phyloP scores from a whole-genome alignment of 768 basidiomycete species.

The Neoboletus brunneissimus region DNA sequence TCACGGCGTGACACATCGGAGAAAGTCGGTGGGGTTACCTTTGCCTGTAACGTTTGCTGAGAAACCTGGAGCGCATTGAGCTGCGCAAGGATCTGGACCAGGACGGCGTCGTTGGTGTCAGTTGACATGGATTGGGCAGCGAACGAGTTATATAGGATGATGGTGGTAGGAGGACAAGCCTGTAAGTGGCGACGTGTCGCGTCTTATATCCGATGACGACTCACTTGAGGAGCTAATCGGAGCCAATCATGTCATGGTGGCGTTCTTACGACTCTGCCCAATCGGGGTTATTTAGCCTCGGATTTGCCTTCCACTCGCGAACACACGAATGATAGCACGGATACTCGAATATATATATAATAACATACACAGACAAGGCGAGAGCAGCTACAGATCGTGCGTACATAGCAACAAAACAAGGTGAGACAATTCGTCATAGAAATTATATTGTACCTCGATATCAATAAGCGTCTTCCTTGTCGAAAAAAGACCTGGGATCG shows the following conservation, averaged over 20 bases:
- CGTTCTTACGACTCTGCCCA: not conserved
- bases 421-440: not conserved
- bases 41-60: conserved; percentile 76
- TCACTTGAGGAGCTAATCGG: not conserved
- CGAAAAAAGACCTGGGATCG: conserved; percentile 18
- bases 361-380: not conserved
- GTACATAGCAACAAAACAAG: not conserved
- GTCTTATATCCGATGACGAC: conserved; percentile 6
- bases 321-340: not conserved
- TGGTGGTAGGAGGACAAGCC: conserved; percentile 12
- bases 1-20: not conserved
- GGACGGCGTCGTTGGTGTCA: conserved; percentile 45
- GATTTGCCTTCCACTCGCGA: no score
- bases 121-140: conserved; percentile 26
- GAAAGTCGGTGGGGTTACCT: conserved; percentile 44
- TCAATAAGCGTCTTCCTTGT: conserved; percentile 9
- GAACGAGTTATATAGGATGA: conserved; percentile 8
- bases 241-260: not conserved
- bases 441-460: not conserved
- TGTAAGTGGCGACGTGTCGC: not conserved
- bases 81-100: conserved; percentile 71
- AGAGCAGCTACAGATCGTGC: not conserved
- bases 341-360: not conserved
- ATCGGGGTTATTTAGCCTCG: not conserved
- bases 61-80: conserved; percentile 68